Evolutionary conservation across 495 filamentous ascomycete genomes (phyloP).

Genomic region (Lasiosphaeriaceae sp.): DNA sequence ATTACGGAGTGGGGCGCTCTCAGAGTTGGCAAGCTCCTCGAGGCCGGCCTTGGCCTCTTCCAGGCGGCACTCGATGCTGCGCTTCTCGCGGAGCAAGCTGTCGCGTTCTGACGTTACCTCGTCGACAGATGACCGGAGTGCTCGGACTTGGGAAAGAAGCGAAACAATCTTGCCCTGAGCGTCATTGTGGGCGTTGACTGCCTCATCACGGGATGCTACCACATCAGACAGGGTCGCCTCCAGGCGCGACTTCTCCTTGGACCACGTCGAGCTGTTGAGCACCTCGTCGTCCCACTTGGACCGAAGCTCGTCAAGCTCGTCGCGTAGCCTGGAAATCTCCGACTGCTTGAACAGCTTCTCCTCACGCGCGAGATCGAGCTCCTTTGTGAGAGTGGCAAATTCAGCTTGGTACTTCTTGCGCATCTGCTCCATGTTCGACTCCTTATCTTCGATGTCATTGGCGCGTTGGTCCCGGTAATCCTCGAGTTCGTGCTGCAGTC

Average conservation of each 20-base stretch:
- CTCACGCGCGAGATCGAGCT: slow-evolving; percentile 90
- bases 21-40: slow-evolving; percentile 84
- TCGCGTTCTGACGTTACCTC: slow-evolving; percentile 85
- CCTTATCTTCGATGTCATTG: slow-evolving; percentile 95
- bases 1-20: slow-evolving; percentile 86
- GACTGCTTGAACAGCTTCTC: slow-evolving; percentile 61
- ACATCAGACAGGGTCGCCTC: slow-evolving; percentile 90
- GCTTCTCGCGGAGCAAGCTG: slow-evolving; percentile 81
- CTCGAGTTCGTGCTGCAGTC: slow-evolving; percentile 95
- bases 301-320: slow-evolving; percentile 91
- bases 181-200: slow-evolving; percentile 88
- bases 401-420: slow-evolving; percentile 95
- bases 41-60: slow-evolving; percentile 83
- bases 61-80: slow-evolving; percentile 79
- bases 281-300: slow-evolving; percentile 99
- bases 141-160: slow-evolving; percentile 86
- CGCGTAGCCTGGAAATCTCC: slow-evolving; percentile 73
- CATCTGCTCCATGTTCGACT: slow-evolving; percentile 94
- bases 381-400: slow-evolving; percentile 80
- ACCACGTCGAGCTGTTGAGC: slow-evolving; percentile 95
- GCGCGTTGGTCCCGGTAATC: slow-evolving; percentile 94
- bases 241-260: slow-evolving; percentile 91
- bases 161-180: slow-evolving; percentile 88
- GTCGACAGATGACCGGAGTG: slow-evolving; percentile 77
- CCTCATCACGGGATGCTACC: slow-evolving; percentile 85